These are phyloP conservation scores for Penicillium sp. DNA, from an alignment of 2,329 filamentous ascomycete genomes.

Conservation along the genomic window DNA sequence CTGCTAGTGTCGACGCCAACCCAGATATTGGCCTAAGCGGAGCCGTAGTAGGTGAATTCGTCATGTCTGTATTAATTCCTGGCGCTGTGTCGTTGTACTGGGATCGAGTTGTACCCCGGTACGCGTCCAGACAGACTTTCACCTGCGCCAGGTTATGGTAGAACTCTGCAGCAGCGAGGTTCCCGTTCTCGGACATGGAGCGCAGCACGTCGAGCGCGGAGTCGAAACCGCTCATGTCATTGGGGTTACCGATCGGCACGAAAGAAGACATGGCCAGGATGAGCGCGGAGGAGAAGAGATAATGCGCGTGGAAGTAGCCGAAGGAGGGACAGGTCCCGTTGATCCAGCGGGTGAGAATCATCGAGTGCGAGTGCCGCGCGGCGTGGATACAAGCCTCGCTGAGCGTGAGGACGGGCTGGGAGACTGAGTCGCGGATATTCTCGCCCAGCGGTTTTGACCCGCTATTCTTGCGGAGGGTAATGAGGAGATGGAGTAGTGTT, in stretches of 20 bases:
- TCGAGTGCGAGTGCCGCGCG: conserved; percentile 39
- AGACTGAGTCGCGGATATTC: conserved; percentile 29
- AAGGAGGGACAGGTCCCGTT: conserved; percentile 42
- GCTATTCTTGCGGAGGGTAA: conserved; percentile 31
- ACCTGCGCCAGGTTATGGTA: conserved; percentile 37
- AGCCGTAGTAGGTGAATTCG: neutral
- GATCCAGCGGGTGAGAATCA: conserved; percentile 42
- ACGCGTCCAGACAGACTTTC: conserved; percentile 31
- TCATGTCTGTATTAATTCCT: neutral
- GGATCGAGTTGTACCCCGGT: conserved; percentile 13
- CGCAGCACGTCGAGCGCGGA: conserved; percentile 34
- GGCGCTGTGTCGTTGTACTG: neutral
- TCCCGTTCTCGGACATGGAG: conserved; percentile 39
- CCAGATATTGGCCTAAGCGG: neutral
- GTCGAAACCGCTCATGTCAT: conserved; percentile 35
- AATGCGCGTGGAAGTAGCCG: conserved; percentile 44
- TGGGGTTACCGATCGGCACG: conserved; percentile 33
- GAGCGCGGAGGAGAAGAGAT: conserved; percentile 41
- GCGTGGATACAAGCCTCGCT: conserved; percentile 43
- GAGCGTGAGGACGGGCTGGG: conserved; percentile 38
- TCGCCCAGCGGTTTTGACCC: conserved; percentile 2
- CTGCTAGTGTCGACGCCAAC: neutral
- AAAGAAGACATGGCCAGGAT: conserved; percentile 42
- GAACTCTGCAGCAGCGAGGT: conserved; percentile 38
- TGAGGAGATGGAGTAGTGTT: conserved; percentile 43